Conservation (phyloP, 805 yeast species). For the Diddensiella caesifluorescens region DNA sequence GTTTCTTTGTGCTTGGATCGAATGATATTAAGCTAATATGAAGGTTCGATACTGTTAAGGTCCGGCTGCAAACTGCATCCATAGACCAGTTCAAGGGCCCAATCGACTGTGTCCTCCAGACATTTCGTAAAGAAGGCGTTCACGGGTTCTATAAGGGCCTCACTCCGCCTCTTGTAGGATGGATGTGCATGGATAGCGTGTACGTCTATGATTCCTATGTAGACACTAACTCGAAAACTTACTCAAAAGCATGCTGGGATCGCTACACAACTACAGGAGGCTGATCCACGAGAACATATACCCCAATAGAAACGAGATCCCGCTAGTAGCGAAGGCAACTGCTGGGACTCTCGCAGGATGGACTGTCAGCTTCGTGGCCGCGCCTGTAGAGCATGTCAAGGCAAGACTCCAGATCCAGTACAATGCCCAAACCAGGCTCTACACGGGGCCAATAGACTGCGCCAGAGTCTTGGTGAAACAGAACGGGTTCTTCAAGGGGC, state of each 20-base stretch:
- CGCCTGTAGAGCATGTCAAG: slow-evolving; percentile 86
- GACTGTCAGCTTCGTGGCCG: slow-evolving; percentile 94
- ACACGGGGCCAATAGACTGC: slow-evolving; percentile 79
- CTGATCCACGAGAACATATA: slow-evolving; percentile 61
- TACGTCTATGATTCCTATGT: slow-evolving; percentile 10
- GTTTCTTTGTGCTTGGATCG: slow-evolving; percentile 6
- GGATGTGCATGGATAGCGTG: slow-evolving; percentile 91
- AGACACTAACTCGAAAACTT: background rate
- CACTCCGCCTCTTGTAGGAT: slow-evolving; percentile 88
- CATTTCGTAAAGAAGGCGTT: slow-evolving; percentile 68
- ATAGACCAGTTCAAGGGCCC: slow-evolving; percentile 72
- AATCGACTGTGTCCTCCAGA: slow-evolving; percentile 69
- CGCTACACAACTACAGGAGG: slow-evolving; percentile 70
- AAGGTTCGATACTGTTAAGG: slow-evolving; percentile 78
- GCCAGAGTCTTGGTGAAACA: slow-evolving; percentile 35
- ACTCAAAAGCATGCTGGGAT: slow-evolving; percentile 60
- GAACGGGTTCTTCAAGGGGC: slow-evolving; percentile 59
- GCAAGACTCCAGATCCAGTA: slow-evolving; percentile 88
- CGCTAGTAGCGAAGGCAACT: slow-evolving; percentile 65
- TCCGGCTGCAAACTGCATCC: slow-evolving; percentile 72
- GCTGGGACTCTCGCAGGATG: slow-evolving; percentile 80
- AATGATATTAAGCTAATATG: background rate
- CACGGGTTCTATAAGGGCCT: slow-evolving; percentile 83
- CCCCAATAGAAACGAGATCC: slow-evolving; percentile 54
- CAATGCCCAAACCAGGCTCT: slow-evolving; percentile 61